Conservation (phyloP, 208 protist genomes). For the Trypanosoma melophagium region DNA sequence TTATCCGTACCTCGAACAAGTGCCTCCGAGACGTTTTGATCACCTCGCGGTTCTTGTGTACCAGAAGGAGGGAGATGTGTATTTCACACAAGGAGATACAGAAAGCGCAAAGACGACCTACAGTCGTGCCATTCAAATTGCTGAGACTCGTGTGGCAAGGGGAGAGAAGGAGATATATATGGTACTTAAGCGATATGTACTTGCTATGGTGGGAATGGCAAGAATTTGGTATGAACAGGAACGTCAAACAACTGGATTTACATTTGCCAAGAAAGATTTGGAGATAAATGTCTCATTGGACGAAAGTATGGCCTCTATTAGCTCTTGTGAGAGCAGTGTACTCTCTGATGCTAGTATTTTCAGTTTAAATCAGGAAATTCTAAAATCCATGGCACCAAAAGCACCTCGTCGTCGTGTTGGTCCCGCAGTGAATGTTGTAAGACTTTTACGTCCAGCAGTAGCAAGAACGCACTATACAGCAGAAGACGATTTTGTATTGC, state of each 20-base stretch:
- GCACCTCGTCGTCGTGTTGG: slow-evolving; percentile 54
- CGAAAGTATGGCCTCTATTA: slow-evolving; percentile 37
- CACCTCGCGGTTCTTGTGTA: slow-evolving; percentile 75
- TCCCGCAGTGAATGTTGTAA: slow-evolving; percentile 52
- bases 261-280: slow-evolving; percentile 35
- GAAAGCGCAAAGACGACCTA: slow-evolving; percentile 69
- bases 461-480: slow-evolving; percentile 27
- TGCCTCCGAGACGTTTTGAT: slow-evolving; percentile 56
- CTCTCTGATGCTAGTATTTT: slow-evolving; percentile 68
- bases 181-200: slow-evolving; percentile 82
- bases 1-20: slow-evolving; percentile 63
- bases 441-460: slow-evolving; percentile 41
- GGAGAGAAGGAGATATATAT: slow-evolving; percentile 79
- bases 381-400: slow-evolving; percentile 70
- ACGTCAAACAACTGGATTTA: slow-evolving; percentile 66
- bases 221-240: slow-evolving; percentile 84
- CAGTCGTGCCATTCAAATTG: slow-evolving; percentile 72
- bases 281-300: slow-evolving; percentile 6
- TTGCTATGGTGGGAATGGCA: slow-evolving; percentile 78
- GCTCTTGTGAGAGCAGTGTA: slow-evolving; percentile 60
- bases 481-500: slow-evolving; percentile 80
- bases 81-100: slow-evolving; percentile 46
- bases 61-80: slow-evolving; percentile 77
- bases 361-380: slow-evolving; percentile 74
- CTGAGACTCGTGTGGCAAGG: slow-evolving; percentile 74